Evolutionary conservation across 2,329 filamentous ascomycete species (phyloP).

Genomic region (Penicillium fuscoglaucum): DNA sequence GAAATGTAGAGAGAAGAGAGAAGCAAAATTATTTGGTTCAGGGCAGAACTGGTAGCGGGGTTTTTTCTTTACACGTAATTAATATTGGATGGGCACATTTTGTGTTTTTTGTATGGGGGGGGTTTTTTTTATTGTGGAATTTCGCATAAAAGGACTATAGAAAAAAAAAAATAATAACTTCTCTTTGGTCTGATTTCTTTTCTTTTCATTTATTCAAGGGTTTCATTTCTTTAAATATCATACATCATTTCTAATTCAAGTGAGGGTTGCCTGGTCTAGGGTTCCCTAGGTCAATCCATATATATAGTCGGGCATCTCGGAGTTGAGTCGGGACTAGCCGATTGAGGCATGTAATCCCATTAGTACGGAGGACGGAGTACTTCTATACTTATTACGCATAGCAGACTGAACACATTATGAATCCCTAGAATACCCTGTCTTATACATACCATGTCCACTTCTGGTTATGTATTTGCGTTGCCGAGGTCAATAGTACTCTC

Average conservation of each 20-base stretch:
- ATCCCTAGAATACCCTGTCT: background rate
- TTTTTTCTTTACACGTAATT: slow-evolving; percentile 20
- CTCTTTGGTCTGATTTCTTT: background rate
- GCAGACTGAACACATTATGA: background rate
- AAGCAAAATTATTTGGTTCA: slow-evolving; percentile 32
- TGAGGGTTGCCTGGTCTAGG: background rate
- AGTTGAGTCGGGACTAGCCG: background rate
- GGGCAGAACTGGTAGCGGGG: slow-evolving; percentile 28
- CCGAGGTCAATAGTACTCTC: slow-evolving; percentile 4
- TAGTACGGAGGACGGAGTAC: background rate
- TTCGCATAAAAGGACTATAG: slow-evolving; percentile 6
- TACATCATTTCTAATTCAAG: background rate
- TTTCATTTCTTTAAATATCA: background rate
- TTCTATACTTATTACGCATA: background rate
- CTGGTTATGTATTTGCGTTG: background rate
- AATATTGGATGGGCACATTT: slow-evolving; percentile 1
- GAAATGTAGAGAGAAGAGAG: slow-evolving; percentile 27
- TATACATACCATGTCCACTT: background rate
- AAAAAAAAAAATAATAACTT: background rate
- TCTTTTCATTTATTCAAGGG: background rate
- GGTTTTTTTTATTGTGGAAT: slow-evolving; percentile 18
- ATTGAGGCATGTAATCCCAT: background rate
- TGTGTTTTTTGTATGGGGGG: background rate
- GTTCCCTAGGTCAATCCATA: background rate
- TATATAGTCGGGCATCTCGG: background rate